Evolutionary conservation across 2,329 filamentous ascomycete genomes (phyloP).

Genomic region (Tolypocladium inflatum): DNA sequence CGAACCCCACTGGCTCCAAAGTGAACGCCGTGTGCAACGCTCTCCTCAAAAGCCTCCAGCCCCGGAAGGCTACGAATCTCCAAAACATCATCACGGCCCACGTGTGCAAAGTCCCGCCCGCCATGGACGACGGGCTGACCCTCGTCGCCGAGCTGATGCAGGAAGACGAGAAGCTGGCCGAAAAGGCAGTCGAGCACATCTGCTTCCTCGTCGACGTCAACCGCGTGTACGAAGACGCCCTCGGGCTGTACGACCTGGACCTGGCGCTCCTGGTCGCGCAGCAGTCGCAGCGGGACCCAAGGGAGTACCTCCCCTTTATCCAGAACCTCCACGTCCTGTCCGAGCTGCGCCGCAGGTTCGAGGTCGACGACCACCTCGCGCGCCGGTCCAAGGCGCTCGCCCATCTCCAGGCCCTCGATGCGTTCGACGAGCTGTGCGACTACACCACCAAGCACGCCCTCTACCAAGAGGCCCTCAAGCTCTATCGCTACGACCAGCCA

Average conservation of each 20-base stretch:
- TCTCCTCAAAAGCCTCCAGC: conserved; percentile 59
- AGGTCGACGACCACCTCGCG: conserved; percentile 80
- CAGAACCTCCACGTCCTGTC: conserved; percentile 73
- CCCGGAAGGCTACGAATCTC: conserved; percentile 54
- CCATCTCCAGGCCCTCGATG: conserved; percentile 64
- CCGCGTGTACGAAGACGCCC: conserved; percentile 77
- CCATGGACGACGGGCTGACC: conserved; percentile 72
- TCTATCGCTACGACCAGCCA: conserved; percentile 73
- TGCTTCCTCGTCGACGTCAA: conserved; percentile 96
- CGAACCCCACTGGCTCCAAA: conserved; percentile 38
- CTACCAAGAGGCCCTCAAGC: conserved; percentile 64
- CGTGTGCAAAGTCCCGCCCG: conserved; percentile 86
- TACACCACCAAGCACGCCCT: conserved; percentile 75
- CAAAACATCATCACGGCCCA: conserved; percentile 93
- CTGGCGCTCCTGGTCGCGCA: conserved; percentile 86
- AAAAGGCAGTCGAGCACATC: conserved; percentile 89
- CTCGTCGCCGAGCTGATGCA: conserved; percentile 69
- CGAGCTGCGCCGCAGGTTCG: conserved; percentile 62
- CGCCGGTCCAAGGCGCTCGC: conserved; percentile 67
- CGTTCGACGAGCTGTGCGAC: conserved; percentile 65
- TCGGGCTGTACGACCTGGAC: conserved; percentile 87
- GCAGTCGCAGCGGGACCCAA: conserved; percentile 88
- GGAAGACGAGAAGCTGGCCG: conserved; percentile 61
- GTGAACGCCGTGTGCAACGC: conserved; percentile 85
- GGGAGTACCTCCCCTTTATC: conserved; percentile 92